Evolutionary conservation across 1,139 yeast species (phyloP).

Genomic region (Pichia sp.): DNA sequence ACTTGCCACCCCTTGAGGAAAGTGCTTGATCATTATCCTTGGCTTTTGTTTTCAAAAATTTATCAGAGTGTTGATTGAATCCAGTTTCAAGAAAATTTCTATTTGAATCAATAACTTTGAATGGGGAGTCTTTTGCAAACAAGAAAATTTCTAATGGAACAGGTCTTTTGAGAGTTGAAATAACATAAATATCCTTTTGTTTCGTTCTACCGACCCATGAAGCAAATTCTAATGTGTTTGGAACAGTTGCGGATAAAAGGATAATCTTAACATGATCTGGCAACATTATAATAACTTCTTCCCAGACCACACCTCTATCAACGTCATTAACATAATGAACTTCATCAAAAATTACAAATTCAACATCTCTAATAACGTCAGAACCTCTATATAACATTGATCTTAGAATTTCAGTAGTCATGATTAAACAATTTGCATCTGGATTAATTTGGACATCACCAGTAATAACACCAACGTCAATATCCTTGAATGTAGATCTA

Average conservation of each 20-base stretch:
- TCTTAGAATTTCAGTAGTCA: constrained; percentile 96
- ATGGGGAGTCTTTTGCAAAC: constrained; percentile 68
- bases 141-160: constrained; percentile 84
- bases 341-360: constrained; percentile 93
- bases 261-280: constrained; percentile 80
- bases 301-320: constrained; percentile 99
- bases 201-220: constrained; percentile 98
- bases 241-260: constrained; percentile 91
- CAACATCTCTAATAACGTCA: constrained; percentile 93
- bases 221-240: constrained; percentile 97
- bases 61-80: constrained; percentile 55
- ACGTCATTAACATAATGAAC: constrained; percentile 95
- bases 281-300: constrained; percentile 88
- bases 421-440: constrained; percentile 91
- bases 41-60: constrained; percentile 35
- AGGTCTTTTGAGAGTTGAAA: constrained; percentile 92
- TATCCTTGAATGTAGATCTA: constrained; percentile 65
- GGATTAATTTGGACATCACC: constrained; percentile 99
- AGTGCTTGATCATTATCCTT: constrained; percentile 3
- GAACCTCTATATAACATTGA: constrained; percentile 96
- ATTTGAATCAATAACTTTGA: constrained; percentile 67
- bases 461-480: constrained; percentile 93
- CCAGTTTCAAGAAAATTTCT: constrained; percentile 62
- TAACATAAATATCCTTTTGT: constrained; percentile 90
- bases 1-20: constrained; percentile 20